These are phyloP conservation scores for Aspergillus leporis DNA, from an alignment of 495 filamentous ascomycete genomes.

Conservation along the genomic window DNA sequence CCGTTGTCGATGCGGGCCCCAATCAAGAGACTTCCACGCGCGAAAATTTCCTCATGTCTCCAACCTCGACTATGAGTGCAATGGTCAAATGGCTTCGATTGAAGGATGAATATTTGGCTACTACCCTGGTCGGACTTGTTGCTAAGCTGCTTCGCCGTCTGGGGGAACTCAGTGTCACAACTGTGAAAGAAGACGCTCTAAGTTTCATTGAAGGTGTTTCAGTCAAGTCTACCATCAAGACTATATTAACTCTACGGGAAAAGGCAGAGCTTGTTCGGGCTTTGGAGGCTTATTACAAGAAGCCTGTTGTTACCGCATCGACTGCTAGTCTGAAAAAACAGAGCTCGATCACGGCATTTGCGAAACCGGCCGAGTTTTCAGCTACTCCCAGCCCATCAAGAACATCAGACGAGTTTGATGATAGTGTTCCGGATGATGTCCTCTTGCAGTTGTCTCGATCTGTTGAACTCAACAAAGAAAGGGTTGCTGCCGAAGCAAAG, in stretches of 20 bases:
- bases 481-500: slow-evolving; percentile 37
- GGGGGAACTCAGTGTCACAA: slow-evolving; percentile 64
- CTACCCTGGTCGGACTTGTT: slow-evolving; percentile 66
- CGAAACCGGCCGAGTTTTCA: slow-evolving; percentile 42
- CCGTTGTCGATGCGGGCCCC: slow-evolving; percentile 51
- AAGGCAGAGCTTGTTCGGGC: slow-evolving; percentile 80
- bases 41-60: slow-evolving; percentile 52
- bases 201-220: slow-evolving; percentile 61
- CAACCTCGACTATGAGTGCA: slow-evolving; percentile 61
- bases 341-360: slow-evolving; percentile 66
- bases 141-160: slow-evolving; percentile 73
- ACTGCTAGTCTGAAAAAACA: slow-evolving; percentile 59
- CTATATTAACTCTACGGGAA: slow-evolving; percentile 72
- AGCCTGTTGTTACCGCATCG: slow-evolving; percentile 47
- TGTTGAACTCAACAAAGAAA: slow-evolving; percentile 50
- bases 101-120: slow-evolving; percentile 79
- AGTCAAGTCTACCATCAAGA: slow-evolving; percentile 59
- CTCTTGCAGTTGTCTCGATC: slow-evolving; percentile 47
- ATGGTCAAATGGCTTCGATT: slow-evolving; percentile 84
- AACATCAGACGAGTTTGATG: slow-evolving; percentile 47
- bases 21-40: slow-evolving; percentile 43
- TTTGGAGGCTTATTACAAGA: slow-evolving; percentile 72
- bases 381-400: slow-evolving; percentile 32
- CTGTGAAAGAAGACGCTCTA: slow-evolving; percentile 60
- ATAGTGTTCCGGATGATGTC: slow-evolving; percentile 42